Percentiles rank a stretch among this genome's conserved stretches.
These are phyloP conservation scores for Mychonastes homosphaera DNA, from an alignment of 139 green algal genomes.

Conservation along the genomic window DNA sequence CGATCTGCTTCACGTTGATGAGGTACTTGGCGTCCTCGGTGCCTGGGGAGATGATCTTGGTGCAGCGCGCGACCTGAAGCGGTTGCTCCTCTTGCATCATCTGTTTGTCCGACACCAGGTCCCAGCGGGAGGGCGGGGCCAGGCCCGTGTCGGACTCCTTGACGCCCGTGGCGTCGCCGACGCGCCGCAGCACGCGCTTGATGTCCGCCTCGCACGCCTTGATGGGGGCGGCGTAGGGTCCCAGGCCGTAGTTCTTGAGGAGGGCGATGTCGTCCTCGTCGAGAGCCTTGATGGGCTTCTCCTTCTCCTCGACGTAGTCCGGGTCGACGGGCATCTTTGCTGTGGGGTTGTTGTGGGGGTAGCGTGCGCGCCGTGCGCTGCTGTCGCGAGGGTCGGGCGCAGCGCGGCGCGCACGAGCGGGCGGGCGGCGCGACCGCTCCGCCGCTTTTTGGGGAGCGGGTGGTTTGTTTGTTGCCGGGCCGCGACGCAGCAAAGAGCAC, in stretches of 20 bases:
- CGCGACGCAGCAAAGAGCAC: no score
- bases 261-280: constrained; percentile 95
- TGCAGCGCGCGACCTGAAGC: constrained; percentile 93
- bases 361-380: no score
- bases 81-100: constrained; percentile 96
- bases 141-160: constrained; percentile 94
- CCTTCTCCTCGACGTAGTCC: constrained; percentile 42
- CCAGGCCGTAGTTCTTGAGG: constrained; percentile 91
- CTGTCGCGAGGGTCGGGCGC: no score
- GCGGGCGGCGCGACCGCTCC: no score
- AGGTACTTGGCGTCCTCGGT: constrained; percentile 99
- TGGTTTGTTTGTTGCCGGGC: no score
- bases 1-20: constrained; percentile 99
- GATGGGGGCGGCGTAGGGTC: constrained; percentile 76
- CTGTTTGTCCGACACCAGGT: constrained; percentile 99
- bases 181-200: constrained; percentile 68
- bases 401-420: no score
- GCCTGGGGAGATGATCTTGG: constrained; percentile 98
- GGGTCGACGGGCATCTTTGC: constrained; percentile 11
- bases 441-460: no score
- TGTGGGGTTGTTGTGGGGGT: no score
- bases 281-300: constrained; percentile 67
- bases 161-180: constrained; percentile 81
- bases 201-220: constrained; percentile 76
- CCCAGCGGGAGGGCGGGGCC: constrained; percentile 91